Evolutionary conservation across 129 eudicot genomes (phyloP), one percentile per base, ranked within the genome.

Genomic region (Lonicera japonica): DNA sequence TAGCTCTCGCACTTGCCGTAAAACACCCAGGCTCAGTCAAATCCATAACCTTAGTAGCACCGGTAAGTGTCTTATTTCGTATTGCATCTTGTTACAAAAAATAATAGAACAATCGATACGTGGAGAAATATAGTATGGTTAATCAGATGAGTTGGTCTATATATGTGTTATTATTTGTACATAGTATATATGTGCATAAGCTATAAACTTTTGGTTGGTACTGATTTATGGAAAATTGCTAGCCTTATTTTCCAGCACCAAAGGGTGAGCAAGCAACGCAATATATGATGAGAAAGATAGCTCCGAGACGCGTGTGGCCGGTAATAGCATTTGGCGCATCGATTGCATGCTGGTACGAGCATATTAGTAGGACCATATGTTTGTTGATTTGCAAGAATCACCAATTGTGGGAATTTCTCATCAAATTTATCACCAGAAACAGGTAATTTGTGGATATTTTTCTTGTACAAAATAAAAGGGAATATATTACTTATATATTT

Each of bases 311-410:
- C 1, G 82, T 91, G 63, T 91, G 96, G 96, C 98, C 98, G 0
- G 17, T 70, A 48, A 79, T 91, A 3, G 88, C 90, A 0, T 79
- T 91, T 40, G 96, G 96, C 17, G 98, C 96, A 8, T 91, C 98
- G 11, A 43, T 91, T 18, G 96, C 90, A 8, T 87, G 95, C 60
- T 91, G 98, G 98, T 91, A 91, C 34, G 98, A 91, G 79, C 98
- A 91, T 60, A 77, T 91, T 65, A 84, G 96, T 72, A 76, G 96
- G 25, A 91, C 98, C 6, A 66, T 85, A 52, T 87, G 90, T 66
- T 75, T 91, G 39, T 57, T 91, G 55, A 79, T 91, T 7, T 79
- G 96, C 84, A 84, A 82, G 71, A 84, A 91, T 65, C 98, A 91
- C 47, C 79, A 95, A 10, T 6, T 85, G 0, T 91, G 90, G 96